phyloP scores from a whole-genome alignment of 2,329 filamentous ascomycete genomes.

The Xylariaceae sp. region DNA sequence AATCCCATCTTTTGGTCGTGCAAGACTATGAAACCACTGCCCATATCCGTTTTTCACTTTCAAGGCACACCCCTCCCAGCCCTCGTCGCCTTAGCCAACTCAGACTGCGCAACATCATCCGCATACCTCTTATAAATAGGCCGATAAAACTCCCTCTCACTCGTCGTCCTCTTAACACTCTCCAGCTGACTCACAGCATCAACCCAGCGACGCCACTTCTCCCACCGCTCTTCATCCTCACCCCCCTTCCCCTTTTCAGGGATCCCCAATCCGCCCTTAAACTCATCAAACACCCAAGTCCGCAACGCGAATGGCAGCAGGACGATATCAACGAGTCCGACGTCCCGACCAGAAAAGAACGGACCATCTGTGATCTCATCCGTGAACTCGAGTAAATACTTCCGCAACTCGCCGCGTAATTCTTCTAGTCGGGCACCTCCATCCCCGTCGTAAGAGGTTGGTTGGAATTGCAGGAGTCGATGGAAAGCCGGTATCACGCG shows the following conservation, averaged over 20 bases:
- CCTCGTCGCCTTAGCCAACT: conserved; percentile 41
- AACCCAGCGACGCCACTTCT: conserved; percentile 48
- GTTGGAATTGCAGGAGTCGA: conserved; percentile 33
- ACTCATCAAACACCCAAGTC: conserved; percentile 55
- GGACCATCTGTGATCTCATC: conserved; percentile 48
- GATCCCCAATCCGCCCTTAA: conserved; percentile 50
- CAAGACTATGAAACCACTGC: no score
- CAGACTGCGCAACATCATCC: conserved; percentile 40
- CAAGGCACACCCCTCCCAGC: conserved; percentile 48
- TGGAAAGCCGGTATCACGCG: conserved; percentile 52
- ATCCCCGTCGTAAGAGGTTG: conserved; percentile 18
- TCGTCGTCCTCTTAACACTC: conserved; percentile 50
- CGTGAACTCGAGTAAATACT: conserved; percentile 46
- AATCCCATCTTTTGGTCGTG: no score
- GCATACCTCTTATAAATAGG: conserved; percentile 49
- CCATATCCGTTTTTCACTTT: conserved; percentile 8
- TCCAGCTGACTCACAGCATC: conserved; percentile 42
- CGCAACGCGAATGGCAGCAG: conserved; percentile 51
- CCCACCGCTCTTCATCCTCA: conserved; percentile 46
- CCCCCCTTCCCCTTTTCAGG: conserved; percentile 43
- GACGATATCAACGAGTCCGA: conserved; percentile 49
- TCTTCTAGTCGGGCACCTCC: conserved; percentile 29
- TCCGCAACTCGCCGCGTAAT: conserved; percentile 45
- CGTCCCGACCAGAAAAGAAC: conserved; percentile 47
- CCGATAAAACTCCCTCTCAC: conserved; percentile 49